Base-by-base conservation (phyloP, 2,329 filamentous ascomycete species). In the Eurotiales sp. region DNA sequence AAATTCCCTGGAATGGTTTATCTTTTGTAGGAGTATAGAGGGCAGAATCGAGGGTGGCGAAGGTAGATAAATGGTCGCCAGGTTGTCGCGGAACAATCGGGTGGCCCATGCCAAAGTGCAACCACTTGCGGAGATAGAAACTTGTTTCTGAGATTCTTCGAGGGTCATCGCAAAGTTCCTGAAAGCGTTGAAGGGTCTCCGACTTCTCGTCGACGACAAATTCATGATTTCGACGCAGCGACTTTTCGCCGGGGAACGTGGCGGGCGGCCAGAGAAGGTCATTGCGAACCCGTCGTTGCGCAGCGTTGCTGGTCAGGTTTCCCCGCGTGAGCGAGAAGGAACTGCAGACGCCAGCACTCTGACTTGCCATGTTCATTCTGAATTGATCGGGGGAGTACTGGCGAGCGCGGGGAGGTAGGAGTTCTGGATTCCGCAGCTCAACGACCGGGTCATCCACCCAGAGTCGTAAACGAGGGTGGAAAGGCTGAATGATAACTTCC, bases 1-100 rank as follows among this genome's bases (percentile, higher is more conserved):
- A 97, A 25, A 99, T 89, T 0, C 92, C 92, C 56, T 90, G 84
- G 75, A 85, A 96, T 0, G 90, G 91, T 64, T 90, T 92, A 50
- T 84, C 77, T 8, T 73, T 66, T 0, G 90, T 95, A 0, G 92
- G 90, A 0, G 84, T 93, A 65, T 95, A 96, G n/a, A 86, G 70
- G 2, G 72, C 73, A 3, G 84, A 81, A 39, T 90, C 83, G 1
- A 97, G 74, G 0, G 90, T 95, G 0, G 87, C 89, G 60, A 83
- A 85, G 0, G 80, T 85, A 2, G 76, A 75, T 15, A 83, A 72
- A 39, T 77, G 45, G n/a, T 74, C 58, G 82, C 79, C 19, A 58
- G 61, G 4, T 52, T 59, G 34, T 52, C 58, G 34, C 54, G 59
- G 58, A 27, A 64, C 55, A 19, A 61, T 60, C 14, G 61, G 79